These are phyloP conservation scores for Monosporascus sp. DNA, from an alignment of 2,329 filamentous ascomycete species.

Conservation along the genomic window DNA sequence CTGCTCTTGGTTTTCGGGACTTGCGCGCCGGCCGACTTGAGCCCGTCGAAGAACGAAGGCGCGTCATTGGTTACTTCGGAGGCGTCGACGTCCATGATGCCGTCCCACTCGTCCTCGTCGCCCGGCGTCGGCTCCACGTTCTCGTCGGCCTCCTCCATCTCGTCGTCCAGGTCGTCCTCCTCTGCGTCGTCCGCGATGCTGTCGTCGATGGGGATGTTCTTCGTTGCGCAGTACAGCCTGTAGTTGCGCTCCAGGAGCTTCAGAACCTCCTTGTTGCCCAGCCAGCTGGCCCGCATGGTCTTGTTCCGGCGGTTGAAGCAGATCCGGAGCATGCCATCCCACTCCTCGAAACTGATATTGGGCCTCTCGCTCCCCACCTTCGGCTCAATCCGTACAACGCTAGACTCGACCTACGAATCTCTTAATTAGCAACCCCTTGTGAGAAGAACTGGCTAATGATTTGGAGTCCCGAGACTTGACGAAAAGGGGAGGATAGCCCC, in stretches of 20 bases:
- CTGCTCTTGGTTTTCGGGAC: slow-evolving; percentile 57
- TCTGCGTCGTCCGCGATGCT: slow-evolving; percentile 40
- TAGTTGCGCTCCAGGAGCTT: slow-evolving; percentile 85
- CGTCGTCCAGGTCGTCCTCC: slow-evolving; percentile 32
- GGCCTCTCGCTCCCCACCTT: slow-evolving; percentile 73
- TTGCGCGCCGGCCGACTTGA: slow-evolving; percentile 35
- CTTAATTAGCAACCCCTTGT: too few species aligned
- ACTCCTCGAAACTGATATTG: slow-evolving; percentile 89
- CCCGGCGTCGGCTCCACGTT: slow-evolving; percentile 34
- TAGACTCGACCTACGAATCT: slow-evolving; percentile 67
- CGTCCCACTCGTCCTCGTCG: slow-evolving; percentile 43
- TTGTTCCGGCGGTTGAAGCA: slow-evolving; percentile 82
- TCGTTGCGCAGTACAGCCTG: slow-evolving; percentile 81
- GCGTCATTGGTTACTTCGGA: slow-evolving; percentile 56
- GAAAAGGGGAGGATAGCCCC: too few species aligned
- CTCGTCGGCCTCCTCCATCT: slow-evolving; percentile 35
- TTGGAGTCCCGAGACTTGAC: too few species aligned
- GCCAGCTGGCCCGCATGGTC: slow-evolving; percentile 74
- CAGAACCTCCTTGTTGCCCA: slow-evolving; percentile 75
- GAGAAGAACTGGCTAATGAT: too few species aligned
- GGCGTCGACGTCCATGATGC: slow-evolving; percentile 45
- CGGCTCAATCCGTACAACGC: slow-evolving; percentile 83
- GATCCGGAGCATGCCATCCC: slow-evolving; percentile 82
- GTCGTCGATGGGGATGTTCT: slow-evolving; percentile 74
- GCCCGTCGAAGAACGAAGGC: slow-evolving; percentile 79